Conservation (phyloP, 495 filamentous ascomycete species). For the Schizothecium vesticola region DNA sequence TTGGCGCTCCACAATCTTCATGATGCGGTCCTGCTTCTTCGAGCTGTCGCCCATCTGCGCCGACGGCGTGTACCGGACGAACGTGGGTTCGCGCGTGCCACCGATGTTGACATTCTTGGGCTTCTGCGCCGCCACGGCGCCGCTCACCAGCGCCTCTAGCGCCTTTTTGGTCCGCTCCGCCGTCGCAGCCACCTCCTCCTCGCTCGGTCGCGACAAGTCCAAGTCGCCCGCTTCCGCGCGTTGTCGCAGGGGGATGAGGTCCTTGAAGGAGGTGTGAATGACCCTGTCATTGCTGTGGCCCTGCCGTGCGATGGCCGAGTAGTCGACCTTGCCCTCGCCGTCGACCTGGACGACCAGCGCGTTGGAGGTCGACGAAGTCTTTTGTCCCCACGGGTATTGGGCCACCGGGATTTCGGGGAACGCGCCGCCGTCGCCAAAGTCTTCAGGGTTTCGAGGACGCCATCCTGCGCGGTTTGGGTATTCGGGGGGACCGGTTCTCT, state of each 20-base stretch:
- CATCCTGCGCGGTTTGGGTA: slow-evolving; percentile 82
- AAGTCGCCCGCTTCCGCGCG: slow-evolving; percentile 91
- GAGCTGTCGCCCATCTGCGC: slow-evolving; percentile 94
- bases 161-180: slow-evolving; percentile 86
- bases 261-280: slow-evolving; percentile 92
- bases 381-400: slow-evolving; percentile 93
- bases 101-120: slow-evolving; percentile 87
- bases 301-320: slow-evolving; percentile 89
- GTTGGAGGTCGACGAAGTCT: slow-evolving; percentile 67
- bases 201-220: slow-evolving; percentile 77
- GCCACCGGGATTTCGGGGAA: slow-evolving; percentile 93
- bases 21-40: slow-evolving; percentile 87
- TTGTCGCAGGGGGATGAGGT: slow-evolving; percentile 90
- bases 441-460: slow-evolving; percentile 79
- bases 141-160: slow-evolving; percentile 71
- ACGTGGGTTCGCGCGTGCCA: slow-evolving; percentile 77
- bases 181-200: slow-evolving; percentile 75
- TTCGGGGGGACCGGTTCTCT: slow-evolving; percentile 80
- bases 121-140: slow-evolving; percentile 86
- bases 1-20: slow-evolving; percentile 96
- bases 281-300: slow-evolving; percentile 80
- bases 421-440: slow-evolving; percentile 93
- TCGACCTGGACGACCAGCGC: slow-evolving; percentile 90
- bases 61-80: slow-evolving; percentile 90
- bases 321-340: slow-evolving; percentile 86